phyloP scores from a whole-genome alignment of 2,329 filamentous ascomycete genomes.

The Didymella glomerata region DNA sequence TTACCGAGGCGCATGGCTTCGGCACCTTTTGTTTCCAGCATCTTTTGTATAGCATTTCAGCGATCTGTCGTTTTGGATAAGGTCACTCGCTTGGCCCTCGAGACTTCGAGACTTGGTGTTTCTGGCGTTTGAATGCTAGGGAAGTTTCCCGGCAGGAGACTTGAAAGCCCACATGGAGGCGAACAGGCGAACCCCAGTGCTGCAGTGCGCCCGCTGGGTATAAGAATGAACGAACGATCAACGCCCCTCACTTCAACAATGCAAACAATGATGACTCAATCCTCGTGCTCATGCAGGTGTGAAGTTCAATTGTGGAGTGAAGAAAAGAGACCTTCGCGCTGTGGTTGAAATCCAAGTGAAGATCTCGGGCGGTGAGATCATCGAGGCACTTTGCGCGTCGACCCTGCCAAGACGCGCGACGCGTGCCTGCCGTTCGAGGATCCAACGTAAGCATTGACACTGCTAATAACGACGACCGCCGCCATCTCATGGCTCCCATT shows the following conservation, averaged over 20 bases:
- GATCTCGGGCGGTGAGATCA: slow-evolving; percentile 28
- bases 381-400: slow-evolving; percentile 29
- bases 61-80: slow-evolving; percentile 41
- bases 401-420: slow-evolving; percentile 43
- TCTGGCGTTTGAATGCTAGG: slow-evolving; percentile 31
- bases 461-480: slow-evolving; percentile 21
- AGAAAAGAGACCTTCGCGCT: not conserved
- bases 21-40: slow-evolving; percentile 33
- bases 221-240: slow-evolving; percentile 33
- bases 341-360: not conserved
- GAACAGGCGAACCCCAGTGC: slow-evolving; percentile 34
- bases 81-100: slow-evolving; percentile 46
- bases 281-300: not conserved
- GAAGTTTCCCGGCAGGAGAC: slow-evolving; percentile 8
- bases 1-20: slow-evolving; percentile 32
- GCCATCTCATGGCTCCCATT: slow-evolving; percentile 51
- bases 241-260: slow-evolving; percentile 11
- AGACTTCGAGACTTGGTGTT: slow-evolving; percentile 30
- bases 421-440: slow-evolving; percentile 33
- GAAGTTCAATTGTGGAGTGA: not conserved
- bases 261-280: slow-evolving; percentile 1
- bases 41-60: slow-evolving; percentile 51
- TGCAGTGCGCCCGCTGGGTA: slow-evolving; percentile 41
- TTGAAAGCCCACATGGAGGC: slow-evolving; percentile 11
- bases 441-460: slow-evolving; percentile 40